A percentile compares a stretch with the other conserved stretches of the same genome.
These are phyloP conservation scores for Gossypioides kirkii DNA, from an alignment of 345 rosid species.

Conservation along the genomic window DNA sequence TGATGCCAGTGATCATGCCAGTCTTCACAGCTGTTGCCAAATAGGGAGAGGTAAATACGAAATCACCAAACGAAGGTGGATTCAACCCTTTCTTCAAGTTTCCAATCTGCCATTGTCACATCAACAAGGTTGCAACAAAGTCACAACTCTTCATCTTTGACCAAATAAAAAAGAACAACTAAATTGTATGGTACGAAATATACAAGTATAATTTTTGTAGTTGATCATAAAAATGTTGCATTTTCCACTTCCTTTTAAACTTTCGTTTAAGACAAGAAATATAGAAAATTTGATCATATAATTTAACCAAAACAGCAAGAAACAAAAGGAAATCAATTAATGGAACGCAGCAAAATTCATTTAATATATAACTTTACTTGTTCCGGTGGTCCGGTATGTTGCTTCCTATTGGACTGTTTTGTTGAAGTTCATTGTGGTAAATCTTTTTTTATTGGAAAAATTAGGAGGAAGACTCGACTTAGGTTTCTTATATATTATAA, in stretches of 20 bases:
- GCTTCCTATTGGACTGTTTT: neutral
- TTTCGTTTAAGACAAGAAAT: neutral
- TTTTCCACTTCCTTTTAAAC: neutral
- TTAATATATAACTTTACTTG: neutral
- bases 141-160: neutral
- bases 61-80: constrained; percentile 62
- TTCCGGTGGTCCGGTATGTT: neutral
- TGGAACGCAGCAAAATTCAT: neutral
- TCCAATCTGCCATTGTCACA: constrained; percentile 52
- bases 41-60: constrained; percentile 49
- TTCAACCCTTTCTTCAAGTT: constrained; percentile 74
- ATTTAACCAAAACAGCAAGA: neutral
- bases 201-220: too few relatives aligned
- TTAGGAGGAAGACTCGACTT: too few relatives aligned
- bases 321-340: neutral
- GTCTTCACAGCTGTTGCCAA: constrained; percentile 53
- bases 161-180: neutral
- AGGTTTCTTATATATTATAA: too few relatives aligned
- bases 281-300: neutral
- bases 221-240: neutral
- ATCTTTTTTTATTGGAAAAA: neutral
- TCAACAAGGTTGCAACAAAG: neutral
- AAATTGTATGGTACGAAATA: neutral
- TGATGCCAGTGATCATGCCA: constrained; percentile 74
- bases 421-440: neutral